phyloP scores from a whole-genome alignment of 495 filamentous ascomycete species.

The Aspergillus avenaceus region DNA sequence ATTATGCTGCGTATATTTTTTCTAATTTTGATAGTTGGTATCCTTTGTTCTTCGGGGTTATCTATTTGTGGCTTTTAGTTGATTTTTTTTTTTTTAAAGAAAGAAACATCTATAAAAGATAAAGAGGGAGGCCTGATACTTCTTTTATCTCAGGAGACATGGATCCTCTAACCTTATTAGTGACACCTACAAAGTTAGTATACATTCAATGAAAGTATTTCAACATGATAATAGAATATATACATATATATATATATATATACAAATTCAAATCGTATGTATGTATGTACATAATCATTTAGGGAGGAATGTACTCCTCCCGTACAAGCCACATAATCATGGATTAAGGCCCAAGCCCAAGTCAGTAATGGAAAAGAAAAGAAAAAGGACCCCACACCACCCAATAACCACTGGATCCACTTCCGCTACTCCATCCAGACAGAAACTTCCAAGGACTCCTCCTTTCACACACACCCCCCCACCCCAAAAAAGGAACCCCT shows the following conservation, averaged over 20 bases:
- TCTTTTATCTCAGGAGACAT: no score
- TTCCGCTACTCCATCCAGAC: conserved; percentile 10
- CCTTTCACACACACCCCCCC: conserved; percentile 4
- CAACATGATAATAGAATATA: no score
- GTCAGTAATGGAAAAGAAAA: conserved; percentile 1
- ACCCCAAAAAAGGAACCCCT: conserved; percentile 13
- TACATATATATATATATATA: no score
- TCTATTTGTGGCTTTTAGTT: no score
- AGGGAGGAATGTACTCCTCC: neutral
- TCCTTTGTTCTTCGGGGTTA: neutral
- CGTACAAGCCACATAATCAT: conserved; percentile 7
- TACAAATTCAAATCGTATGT: no score
- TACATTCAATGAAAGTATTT: no score
- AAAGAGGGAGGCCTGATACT: no score
- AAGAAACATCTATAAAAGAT: no score
- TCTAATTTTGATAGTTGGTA: neutral
- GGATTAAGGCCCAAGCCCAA: conserved; percentile 9
- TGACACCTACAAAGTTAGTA: no score
- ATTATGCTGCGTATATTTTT: neutral
- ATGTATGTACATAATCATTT: no score
- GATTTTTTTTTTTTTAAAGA: no score
- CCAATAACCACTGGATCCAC: conserved; percentile 17
- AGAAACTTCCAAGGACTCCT: neutral
- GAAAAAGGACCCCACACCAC: neutral
- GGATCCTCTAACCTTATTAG: no score